Base-by-base conservation (phyloP, 1,284 basidiomycete genomes). In the Pisolithus thermaeus region DNA sequence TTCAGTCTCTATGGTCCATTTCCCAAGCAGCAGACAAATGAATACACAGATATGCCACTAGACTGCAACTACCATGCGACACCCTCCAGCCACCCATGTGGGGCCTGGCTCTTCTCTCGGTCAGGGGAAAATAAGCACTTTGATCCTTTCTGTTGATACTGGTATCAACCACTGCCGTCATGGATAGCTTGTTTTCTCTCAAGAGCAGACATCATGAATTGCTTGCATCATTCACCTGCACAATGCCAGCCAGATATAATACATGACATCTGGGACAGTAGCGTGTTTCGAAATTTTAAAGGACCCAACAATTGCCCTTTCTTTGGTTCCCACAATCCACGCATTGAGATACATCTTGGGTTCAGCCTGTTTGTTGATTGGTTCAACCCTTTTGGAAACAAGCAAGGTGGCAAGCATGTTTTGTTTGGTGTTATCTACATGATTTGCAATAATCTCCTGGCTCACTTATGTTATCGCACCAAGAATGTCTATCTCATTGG, bases 331-430 rank as follows among this genome's bases (percentile, higher is more conserved):
- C 20, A 25, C 18, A 25, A 56, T n/a, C 52, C 51, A 46, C 30
- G 12, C 11, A 32, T 12, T 12, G 12, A 32, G 30, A 12, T 12
- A 32, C 58, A 51, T 50, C 50, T 43, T 51, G 61, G 39, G 52
- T 67, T 47, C 51, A 57, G 58, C 27, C 56, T 75, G 1, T 61
- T 55, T 36, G 43, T 70, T 3, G 68, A 76, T 46, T 71, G 62
- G 49, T 75, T 76, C 59, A 75, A 74, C 51, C 71, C 72, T 0
- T 58, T 57, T 0, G 46, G 53, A 0, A 70, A 65, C 46, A 69
- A 65, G 43, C 49, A 39, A 20, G 52, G 62, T 25, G 65, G 69
- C 3, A 67, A 69, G 39, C 59, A 59, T 4, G 51, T 53, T 2
- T 71, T 68, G 5, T 48, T 68, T 25, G 69, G 71, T 0, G 58